A percentile compares a stretch with the other conserved stretches of the same genome.
These are phyloP conservation scores for Cladorrhinum samala DNA, from an alignment of 495 filamentous ascomycete genomes.

Conservation along the genomic window DNA sequence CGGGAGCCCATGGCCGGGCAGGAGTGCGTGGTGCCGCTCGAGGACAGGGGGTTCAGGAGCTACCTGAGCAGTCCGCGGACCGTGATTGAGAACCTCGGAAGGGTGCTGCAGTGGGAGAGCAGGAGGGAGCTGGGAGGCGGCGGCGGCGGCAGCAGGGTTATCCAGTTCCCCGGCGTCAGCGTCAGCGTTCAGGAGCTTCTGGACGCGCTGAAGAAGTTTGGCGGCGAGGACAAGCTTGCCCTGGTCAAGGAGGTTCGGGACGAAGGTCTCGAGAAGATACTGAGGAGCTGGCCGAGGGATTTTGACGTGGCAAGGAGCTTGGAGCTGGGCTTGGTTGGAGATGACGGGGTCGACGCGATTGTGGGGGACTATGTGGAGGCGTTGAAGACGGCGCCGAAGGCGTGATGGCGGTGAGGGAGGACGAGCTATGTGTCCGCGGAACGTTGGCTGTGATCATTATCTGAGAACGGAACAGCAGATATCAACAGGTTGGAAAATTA, in stretches of 20 bases:
- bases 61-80: constrained; percentile 65
- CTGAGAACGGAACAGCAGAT: no score
- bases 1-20: constrained; percentile 50
- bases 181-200: constrained; percentile 70
- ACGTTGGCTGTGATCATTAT: no score
- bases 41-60: constrained; percentile 51
- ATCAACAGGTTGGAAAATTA: no score
- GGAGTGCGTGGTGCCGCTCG: constrained; percentile 57
- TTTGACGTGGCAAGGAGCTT: constrained; percentile 56
- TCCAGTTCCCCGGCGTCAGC: constrained; percentile 69
- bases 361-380: constrained; percentile 38
- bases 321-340: constrained; percentile 54
- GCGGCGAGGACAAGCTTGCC: constrained; percentile 59
- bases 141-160: constrained; percentile 31
- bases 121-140: no score
- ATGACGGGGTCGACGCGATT: constrained; percentile 32
- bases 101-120: constrained; percentile 52
- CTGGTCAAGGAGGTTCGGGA: constrained; percentile 62
- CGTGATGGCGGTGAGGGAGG: not conserved
- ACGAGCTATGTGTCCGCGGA: not conserved
- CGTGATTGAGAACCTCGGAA: constrained; percentile 63
- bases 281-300: constrained; percentile 66
- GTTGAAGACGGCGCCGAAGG: constrained; percentile 17
- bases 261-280: constrained; percentile 58
- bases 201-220: constrained; percentile 63